Percentiles rank a stretch among this genome's conserved stretches.
phyloP scores from a whole-genome alignment of 495 filamentous ascomycete species.

The Hypoxylon lienhwacheense region DNA sequence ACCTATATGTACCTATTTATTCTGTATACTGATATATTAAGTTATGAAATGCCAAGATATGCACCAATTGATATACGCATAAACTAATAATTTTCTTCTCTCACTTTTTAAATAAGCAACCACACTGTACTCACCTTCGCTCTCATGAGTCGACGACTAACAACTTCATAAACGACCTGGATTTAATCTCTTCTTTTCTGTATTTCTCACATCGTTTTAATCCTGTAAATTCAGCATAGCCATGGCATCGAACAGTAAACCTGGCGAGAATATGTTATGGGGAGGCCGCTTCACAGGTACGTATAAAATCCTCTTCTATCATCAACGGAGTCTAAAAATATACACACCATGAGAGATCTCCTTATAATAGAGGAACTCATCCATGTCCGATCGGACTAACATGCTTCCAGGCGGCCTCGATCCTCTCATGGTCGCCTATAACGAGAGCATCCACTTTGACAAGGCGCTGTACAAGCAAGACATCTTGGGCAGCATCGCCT shows the following conservation, averaged over 20 bases:
- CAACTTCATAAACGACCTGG: neutral
- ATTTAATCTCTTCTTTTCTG: neutral
- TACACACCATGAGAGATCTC: too few species aligned
- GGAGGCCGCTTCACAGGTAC: conserved; percentile 79
- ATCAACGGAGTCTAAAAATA: too few species aligned
- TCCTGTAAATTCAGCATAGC: too few species aligned
- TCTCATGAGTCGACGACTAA: conserved; percentile 23
- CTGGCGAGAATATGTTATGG: conserved; percentile 69
- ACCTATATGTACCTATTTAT: neutral
- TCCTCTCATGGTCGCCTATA: conserved; percentile 87
- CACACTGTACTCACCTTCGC: neutral
- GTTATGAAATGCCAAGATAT: neutral
- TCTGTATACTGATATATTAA: neutral
- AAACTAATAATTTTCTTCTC: conserved; percentile 18
- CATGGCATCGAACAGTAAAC: conserved; percentile 24
- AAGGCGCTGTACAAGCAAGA: conserved; percentile 80
- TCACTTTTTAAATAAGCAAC: conserved; percentile 16
- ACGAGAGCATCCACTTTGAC: conserved; percentile 84
- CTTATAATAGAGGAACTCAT: neutral
- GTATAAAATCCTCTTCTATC: conserved; percentile 32
- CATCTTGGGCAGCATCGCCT: conserved; percentile 79
- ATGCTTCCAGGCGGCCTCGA: conserved; percentile 67
- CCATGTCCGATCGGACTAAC: neutral
- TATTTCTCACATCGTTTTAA: too few species aligned
- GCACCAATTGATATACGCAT: conserved; percentile 17